Base-by-base conservation (phyloP, 208 protist genomes). In the Trypanosoma vivax region DNA sequence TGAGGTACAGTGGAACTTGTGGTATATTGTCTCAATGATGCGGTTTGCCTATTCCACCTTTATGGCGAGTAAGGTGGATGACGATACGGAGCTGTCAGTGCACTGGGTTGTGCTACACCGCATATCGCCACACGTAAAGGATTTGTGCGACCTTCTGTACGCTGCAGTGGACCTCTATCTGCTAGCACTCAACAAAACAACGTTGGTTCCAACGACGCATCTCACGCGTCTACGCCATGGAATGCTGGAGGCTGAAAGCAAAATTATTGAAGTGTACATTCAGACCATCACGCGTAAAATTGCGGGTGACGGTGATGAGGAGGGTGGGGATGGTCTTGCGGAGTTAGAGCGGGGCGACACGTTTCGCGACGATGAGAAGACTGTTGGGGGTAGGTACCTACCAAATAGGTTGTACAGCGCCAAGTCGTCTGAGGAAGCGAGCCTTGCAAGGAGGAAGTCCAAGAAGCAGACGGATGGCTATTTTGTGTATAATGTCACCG, bases 101-200 rank as follows among this genome's bases (percentile, higher is more conserved):
- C 87, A 94, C 69, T 94, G 87, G 87, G 87, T 94, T 24, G 79
- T 91, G 47, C 70, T 94, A 38, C 79, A 88, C 28, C 87, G 83
- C 57, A 94, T 94, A 48, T 72, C 83, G 14, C 79, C 80, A 2
- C 65, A 85, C 60, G 76, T 83, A 10, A 70, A 73, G 48, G 80
- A 94, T 50, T 49, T 94, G 27, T 83, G 78, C 5, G 87, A 94
- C 60, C 70, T 94, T 46, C 52, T 94, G 25, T 90, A 86, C 65
- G 73, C 87, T 30, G 50, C 77, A 16, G 70, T 89, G 18, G 87
- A 94, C 52, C 58, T 94, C 0, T 85, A 90, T 52, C 57, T 94
- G 11, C 70, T 94, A n/a, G 72, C 76, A 34, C 51, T 94, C 35
- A 69, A 61, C 40, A 86, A 88, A 64, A 73, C 79, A 9, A 88